A percentile compares a stretch with the other conserved stretches of the same genome.
Evolutionary conservation across 2,329 filamentous ascomycete genomes (phyloP).

Genomic region (Diplodia mutila): DNA sequence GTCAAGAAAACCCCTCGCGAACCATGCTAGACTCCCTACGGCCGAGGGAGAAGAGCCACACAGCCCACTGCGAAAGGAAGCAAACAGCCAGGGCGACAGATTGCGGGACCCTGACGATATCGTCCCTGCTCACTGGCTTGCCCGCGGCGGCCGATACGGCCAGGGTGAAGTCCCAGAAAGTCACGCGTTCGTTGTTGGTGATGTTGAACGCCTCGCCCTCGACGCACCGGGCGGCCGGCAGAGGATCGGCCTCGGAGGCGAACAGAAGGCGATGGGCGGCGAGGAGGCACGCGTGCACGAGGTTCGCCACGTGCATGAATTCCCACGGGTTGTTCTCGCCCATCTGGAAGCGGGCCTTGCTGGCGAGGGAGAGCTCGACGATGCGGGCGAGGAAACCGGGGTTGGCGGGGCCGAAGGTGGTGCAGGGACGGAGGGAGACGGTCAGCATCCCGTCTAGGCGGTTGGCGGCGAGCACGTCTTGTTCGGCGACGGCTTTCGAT

Average conservation of each 20-base stretch:
- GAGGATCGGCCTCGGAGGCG: constrained; percentile 14
- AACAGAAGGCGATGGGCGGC: constrained; percentile 28
- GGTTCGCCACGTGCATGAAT: constrained; percentile 28
- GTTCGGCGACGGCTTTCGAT: constrained; percentile 33
- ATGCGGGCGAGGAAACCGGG: constrained; percentile 24
- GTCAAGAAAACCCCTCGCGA: constrained; percentile 17
- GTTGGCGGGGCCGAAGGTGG: constrained; percentile 26
- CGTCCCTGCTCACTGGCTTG: constrained; percentile 7
- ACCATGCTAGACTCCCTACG: constrained; percentile 23
- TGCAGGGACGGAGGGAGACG: constrained; percentile 16
- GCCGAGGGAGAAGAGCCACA: constrained; percentile 28
- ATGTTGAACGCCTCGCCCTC: constrained; percentile 30
- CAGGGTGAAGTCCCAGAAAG: constrained; percentile 29
- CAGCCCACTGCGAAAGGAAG: constrained; percentile 26
- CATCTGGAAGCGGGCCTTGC: constrained; percentile 29
- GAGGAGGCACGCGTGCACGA: constrained; percentile 28
- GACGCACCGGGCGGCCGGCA: constrained; percentile 24
- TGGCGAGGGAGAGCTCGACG: constrained; percentile 24
- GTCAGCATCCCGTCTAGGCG: constrained; percentile 24
- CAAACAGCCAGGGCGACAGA: constrained; percentile 9
- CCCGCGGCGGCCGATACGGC: constrained; percentile 9
- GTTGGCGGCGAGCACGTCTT: constrained; percentile 29
- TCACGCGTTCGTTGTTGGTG: constrained; percentile 28
- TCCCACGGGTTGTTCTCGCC: constrained; percentile 32
- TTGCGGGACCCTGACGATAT: constrained; percentile 15